Conservation (phyloP, 345 rosid genomes). For the Ceriops zippeliana region DNA sequence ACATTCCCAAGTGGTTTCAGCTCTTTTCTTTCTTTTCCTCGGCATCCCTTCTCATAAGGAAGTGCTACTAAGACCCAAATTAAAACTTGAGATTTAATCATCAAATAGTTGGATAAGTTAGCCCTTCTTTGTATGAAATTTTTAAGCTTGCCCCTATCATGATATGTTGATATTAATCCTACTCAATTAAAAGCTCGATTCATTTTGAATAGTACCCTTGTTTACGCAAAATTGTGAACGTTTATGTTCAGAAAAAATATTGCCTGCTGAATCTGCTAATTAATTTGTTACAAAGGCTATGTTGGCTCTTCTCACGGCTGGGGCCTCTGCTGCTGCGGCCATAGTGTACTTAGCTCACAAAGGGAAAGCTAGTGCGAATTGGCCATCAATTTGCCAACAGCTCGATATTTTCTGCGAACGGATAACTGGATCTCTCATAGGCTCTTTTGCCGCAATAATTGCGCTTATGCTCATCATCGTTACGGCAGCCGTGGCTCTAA, state of each 20-base stretch:
- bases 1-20: too few species aligned
- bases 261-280: neutral
- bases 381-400: constrained; percentile 66
- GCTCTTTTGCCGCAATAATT: constrained; percentile 50
- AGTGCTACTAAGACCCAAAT: too few species aligned
- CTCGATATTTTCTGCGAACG: constrained; percentile 51
- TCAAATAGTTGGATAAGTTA: too few species aligned
- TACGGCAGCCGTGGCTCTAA: constrained; percentile 41
- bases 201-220: neutral
- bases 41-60: too few species aligned
- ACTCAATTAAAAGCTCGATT: too few species aligned
- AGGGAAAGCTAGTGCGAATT: constrained; percentile 46
- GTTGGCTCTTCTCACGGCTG: constrained; percentile 41
- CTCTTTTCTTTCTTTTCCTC: too few species aligned
- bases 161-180: too few species aligned
- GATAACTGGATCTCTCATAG: constrained; percentile 58
- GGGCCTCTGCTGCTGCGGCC: constrained; percentile 51
- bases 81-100: too few species aligned
- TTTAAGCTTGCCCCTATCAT: too few species aligned
- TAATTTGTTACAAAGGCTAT: constrained; percentile 28
- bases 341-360: constrained; percentile 49
- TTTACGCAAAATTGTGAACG: neutral
- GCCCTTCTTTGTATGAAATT: too few species aligned
- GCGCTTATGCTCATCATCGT: constrained; percentile 42
- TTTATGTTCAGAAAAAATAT: neutral